phyloP scores from a whole-genome alignment of 305 asterid species.

The Fraxinus floribunda region DNA sequence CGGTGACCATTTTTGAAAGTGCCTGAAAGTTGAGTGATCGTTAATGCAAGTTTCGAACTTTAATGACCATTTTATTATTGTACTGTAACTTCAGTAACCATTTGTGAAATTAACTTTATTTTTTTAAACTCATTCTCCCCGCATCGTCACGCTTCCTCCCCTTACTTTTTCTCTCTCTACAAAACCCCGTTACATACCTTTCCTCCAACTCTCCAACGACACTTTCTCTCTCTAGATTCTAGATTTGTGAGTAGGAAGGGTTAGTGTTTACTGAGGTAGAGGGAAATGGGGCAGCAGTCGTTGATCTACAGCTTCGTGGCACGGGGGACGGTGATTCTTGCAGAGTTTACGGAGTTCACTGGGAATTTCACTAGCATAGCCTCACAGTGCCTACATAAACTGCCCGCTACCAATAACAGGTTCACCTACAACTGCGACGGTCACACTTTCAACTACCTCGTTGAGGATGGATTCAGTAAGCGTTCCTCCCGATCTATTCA shows the following conservation, averaged over 20 bases:
- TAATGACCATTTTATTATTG: too few species aligned
- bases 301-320: conserved; percentile 87
- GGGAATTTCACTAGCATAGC: conserved; percentile 87
- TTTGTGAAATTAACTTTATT: too few species aligned
- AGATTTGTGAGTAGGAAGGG: conserved; percentile 15
- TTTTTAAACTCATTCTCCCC: too few species aligned
- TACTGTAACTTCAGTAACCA: too few species aligned
- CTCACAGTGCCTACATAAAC: conserved; percentile 82
- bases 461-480: conserved; percentile 74
- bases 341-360: conserved; percentile 75
- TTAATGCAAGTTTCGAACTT: too few species aligned
- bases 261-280: conserved; percentile 29
- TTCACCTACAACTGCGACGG: conserved; percentile 84
- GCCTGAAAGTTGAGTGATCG: too few species aligned
- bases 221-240: background rate
- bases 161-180: background rate
- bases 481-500: conserved; percentile 17
- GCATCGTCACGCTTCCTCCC: background rate
- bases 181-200: background rate
- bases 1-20: too few species aligned
- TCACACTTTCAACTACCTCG: conserved; percentile 81
- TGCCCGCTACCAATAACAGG: conserved; percentile 80
- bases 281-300: conserved; percentile 79
- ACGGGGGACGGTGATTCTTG: conserved; percentile 73
- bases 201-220: conserved; percentile 13